Base-by-base conservation (phyloP, 176 grass and related monocot genomes). In the Oryza longistaminata region DNA sequence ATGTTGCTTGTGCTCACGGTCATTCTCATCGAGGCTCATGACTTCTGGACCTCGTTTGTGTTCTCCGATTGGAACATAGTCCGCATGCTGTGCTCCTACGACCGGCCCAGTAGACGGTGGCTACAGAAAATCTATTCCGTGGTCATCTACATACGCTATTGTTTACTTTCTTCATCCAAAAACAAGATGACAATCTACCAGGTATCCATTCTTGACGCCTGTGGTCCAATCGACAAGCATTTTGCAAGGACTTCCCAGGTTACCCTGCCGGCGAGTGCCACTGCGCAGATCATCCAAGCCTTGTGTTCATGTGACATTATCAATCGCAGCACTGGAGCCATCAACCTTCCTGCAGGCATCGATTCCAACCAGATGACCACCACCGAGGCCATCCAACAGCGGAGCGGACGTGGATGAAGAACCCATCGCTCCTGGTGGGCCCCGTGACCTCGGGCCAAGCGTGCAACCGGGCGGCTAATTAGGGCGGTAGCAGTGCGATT, bases 41-140 rank as follows among this genome's bases (percentile, higher is more conserved):
- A 85, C 3, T 74, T 82, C 27, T 5, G 19, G 2, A 26, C 73
- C 22, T 0, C 19, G 2, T 69, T 69, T 33, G 1, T 77, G 0
- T 13, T 85, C 64, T 85, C 82, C 73, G 9, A 77, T 9, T 85
- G 82, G 70, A 37, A 49, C 2, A 21, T 37, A 6, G 82, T 84
- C 61, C 61, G 22, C 27, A 60, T 84, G 7, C 11, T 84, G 9
- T 84, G 82, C 82, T 7, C 31, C 1, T 75, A 75, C 27, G 9
- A 72, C 1, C 0, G 14, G 4, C 12, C 14, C 13, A 3, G 2
- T 31, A 31, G 29, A 31, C 29, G 29, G 29, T 31, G 29, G 29
- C 29, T 31, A 31, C 29, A 31, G 29, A 31, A 31, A 31, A 31
- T 31, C 29, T 31, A 31, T 31, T 31, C 29, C 29, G 29, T 15